Evolutionary conservation across 2,329 filamentous ascomycete species (phyloP).

Genomic region (Salinomyces thailandicus): DNA sequence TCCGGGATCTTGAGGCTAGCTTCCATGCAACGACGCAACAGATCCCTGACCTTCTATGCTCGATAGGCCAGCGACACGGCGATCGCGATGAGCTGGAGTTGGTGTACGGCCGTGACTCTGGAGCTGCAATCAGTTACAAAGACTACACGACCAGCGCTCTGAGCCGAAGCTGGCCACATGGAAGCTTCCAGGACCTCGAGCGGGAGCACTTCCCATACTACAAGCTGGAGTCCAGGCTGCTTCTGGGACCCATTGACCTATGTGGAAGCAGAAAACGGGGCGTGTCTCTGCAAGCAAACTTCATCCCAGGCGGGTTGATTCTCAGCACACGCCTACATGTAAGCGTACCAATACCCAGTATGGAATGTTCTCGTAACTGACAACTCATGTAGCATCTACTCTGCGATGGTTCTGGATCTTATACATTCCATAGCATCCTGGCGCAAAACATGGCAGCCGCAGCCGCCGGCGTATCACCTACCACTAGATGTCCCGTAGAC

Average conservation of each 20-base stretch:
- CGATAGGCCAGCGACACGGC: slow-evolving; percentile 1
- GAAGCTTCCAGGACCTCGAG: slow-evolving; percentile 5
- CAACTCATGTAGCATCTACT: slow-evolving; percentile 6
- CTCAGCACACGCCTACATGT: background rate
- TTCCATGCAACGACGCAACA: slow-evolving; percentile 1
- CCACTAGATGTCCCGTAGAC: background rate
- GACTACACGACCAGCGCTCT: background rate
- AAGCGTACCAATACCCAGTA: background rate
- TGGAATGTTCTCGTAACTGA: background rate
- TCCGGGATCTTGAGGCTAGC: slow-evolving; percentile 1
- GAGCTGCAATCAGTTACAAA: slow-evolving; percentile 2
- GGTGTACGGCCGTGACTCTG: background rate
- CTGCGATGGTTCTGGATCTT: slow-evolving; percentile 4
- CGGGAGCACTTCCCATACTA: slow-evolving; percentile 3
- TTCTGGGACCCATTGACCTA: slow-evolving; percentile 7
- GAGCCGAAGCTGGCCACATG: slow-evolving; percentile 1
- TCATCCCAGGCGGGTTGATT: background rate
- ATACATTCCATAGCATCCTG: slow-evolving; percentile 1
- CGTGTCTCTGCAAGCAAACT: background rate
- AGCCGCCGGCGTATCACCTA: background rate
- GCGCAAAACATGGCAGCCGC: slow-evolving; percentile 1
- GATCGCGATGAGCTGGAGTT: slow-evolving; percentile 7
- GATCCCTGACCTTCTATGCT: slow-evolving; percentile 5
- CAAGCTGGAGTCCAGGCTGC: slow-evolving; percentile 13
- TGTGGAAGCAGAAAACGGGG: background rate